phyloP scores from a whole-genome alignment of 257 asterid genomes.

The Solanum lignicaule region DNA sequence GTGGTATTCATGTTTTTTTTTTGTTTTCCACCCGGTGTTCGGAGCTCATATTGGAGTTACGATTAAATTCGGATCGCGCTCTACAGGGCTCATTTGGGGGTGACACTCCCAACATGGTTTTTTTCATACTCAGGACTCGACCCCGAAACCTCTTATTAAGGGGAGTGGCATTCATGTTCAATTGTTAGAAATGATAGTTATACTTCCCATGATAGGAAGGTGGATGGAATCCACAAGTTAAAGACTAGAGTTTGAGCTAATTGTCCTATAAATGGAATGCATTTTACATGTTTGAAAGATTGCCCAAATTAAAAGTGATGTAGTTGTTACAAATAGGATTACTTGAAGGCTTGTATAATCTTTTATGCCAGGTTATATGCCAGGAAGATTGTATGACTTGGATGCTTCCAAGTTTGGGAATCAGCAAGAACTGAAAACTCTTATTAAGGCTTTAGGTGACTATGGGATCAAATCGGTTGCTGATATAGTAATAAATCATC shows the following conservation, averaged over 20 bases:
- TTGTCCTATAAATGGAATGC: not conserved
- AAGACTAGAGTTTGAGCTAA: not conserved
- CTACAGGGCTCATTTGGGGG: accelerated
- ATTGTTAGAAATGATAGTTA: not conserved
- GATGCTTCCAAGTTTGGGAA: not conserved
- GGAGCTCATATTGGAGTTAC: no score
- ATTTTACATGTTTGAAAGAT: not conserved
- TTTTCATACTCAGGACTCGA: no score
- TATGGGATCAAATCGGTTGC: not conserved
- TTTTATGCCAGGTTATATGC: not conserved
- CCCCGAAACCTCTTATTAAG: no score
- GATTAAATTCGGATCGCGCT: accelerated
- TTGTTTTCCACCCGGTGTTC: accelerated
- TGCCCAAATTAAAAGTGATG: not conserved
- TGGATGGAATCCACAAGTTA: not conserved
- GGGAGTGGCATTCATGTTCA: not conserved
- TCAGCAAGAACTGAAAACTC: not conserved
- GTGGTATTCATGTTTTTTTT: no score
- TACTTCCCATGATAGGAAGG: not conserved
- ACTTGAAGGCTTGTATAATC: not conserved
- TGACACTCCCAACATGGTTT: no score
- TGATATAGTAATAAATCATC: not conserved
- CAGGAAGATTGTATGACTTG: not conserved
- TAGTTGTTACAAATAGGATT: not conserved
- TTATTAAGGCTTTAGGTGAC: not conserved